A percentile compares a stretch with the other conserved stretches of the same genome.
Conservation (phyloP, 106 monocot genomes). For the Narthecium ossifragum region DNA sequence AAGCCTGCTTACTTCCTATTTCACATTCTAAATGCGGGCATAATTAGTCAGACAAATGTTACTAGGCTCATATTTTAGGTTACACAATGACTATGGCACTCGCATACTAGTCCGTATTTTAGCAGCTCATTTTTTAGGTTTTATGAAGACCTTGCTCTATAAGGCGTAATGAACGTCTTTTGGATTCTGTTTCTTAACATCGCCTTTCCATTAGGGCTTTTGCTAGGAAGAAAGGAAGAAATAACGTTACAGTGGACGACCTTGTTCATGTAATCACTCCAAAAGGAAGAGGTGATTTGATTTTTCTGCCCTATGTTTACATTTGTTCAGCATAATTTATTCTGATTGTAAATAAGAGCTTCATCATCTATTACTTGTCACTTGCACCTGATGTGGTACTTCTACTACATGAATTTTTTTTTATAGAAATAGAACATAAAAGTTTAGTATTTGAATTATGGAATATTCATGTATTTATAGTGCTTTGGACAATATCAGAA, state of each 20-base stretch:
- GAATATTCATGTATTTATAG: neutral
- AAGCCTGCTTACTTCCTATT: too few species aligned
- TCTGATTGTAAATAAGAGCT: too few species aligned
- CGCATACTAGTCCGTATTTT: neutral
- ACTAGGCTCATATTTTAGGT: too few species aligned
- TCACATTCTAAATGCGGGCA: too few species aligned
- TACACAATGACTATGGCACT: neutral
- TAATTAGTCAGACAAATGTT: neutral
- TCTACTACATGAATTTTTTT: too few species aligned
- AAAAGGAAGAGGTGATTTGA: slow-evolving; percentile 75
- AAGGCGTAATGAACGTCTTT: too few species aligned
- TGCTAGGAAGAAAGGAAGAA: slow-evolving; percentile 94
- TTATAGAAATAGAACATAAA: neutral
- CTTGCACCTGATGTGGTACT: too few species aligned
- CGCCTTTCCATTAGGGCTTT: slow-evolving; percentile 43
- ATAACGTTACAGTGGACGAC: slow-evolving; percentile 96
- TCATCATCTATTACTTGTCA: too few species aligned
- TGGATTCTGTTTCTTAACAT: neutral
- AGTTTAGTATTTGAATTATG: neutral
- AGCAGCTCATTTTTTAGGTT: neutral
- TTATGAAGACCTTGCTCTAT: neutral
- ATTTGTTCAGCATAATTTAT: neutral
- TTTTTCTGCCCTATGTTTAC: neutral
- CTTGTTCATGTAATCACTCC: slow-evolving; percentile 92
- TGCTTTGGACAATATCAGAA: too few species aligned